phyloP scores from a whole-genome alignment of 2,329 filamentous ascomycete species.

The Calonectria naviculata region DNA sequence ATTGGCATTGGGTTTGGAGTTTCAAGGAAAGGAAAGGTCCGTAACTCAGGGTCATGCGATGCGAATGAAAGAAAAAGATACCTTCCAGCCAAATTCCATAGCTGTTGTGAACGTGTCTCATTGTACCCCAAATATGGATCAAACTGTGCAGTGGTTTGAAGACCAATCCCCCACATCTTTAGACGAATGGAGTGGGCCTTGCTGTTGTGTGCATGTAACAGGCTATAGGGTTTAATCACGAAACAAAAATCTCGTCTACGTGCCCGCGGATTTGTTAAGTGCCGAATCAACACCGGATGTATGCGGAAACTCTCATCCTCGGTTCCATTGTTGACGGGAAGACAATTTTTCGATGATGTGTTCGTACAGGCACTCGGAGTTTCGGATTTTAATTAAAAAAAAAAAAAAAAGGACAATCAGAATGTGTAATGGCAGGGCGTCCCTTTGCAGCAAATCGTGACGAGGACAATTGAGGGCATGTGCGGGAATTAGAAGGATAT shows the following conservation, averaged over 20 bases:
- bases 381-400: background rate
- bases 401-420: too few species aligned
- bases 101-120: slow-evolving; percentile 43
- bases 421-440: background rate
- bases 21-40: slow-evolving; percentile 49
- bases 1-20: slow-evolving; percentile 53
- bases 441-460: background rate
- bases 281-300: too few species aligned
- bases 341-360: too few species aligned
- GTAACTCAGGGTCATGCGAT: slow-evolving; percentile 48
- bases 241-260: background rate
- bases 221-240: background rate
- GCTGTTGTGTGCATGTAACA: background rate
- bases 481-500: slow-evolving; percentile 23
- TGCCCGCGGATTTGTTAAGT: too few species aligned
- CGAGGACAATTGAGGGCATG: background rate
- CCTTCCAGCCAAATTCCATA: slow-evolving; percentile 46
- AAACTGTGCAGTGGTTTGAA: slow-evolving; percentile 1
- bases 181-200: slow-evolving; percentile 1
- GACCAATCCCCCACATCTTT: background rate
- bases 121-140: slow-evolving; percentile 29
- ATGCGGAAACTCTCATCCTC: too few species aligned
- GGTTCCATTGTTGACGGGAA: too few species aligned
- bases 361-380: too few species aligned
- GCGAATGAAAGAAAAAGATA: slow-evolving; percentile 52